phyloP scores from a whole-genome alignment of 192 early-diverging fungal genomes.

The Spizellomyces punctatus region DNA sequence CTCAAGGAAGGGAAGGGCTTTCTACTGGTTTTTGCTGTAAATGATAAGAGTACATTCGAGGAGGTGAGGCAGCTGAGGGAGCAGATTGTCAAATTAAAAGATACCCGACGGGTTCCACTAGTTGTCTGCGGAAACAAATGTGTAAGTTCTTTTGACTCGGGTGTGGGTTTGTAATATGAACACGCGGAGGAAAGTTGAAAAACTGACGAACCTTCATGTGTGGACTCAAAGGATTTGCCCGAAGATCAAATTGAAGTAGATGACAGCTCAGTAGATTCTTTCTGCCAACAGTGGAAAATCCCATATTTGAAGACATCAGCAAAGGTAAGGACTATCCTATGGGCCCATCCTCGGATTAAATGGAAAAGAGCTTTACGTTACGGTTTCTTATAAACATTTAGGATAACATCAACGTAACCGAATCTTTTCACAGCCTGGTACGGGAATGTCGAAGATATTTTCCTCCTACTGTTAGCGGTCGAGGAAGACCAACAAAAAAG shows the following conservation, averaged over 20 bases:
- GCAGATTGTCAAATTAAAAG: slow-evolving; percentile 58
- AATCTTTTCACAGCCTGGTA: slow-evolving; percentile 57
- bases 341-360: too few species aligned
- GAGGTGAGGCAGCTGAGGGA: slow-evolving; percentile 62
- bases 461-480: neutral
- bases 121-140: slow-evolving; percentile 65
- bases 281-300: slow-evolving; percentile 47
- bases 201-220: neutral
- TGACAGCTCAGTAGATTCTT: slow-evolving; percentile 34
- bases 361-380: too few species aligned
- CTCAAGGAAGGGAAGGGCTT: slow-evolving; percentile 60
- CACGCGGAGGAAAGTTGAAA: neutral
- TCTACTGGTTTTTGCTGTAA: slow-evolving; percentile 59
- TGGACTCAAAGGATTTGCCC: slow-evolving; percentile 50
- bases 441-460: slow-evolving; percentile 51
- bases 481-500: neutral
- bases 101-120: slow-evolving; percentile 57
- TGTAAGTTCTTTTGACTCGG: slow-evolving; percentile 34
- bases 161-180: neutral
- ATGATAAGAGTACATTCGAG: slow-evolving; percentile 53
- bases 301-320: slow-evolving; percentile 59
- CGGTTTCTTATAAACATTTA: slow-evolving; percentile 2
- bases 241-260: slow-evolving; percentile 49
- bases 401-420: slow-evolving; percentile 59
- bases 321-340: slow-evolving; percentile 40